phyloP scores from a whole-genome alignment of 2,329 filamentous ascomycete genomes.

The Botryosphaeria dothidea region DNA sequence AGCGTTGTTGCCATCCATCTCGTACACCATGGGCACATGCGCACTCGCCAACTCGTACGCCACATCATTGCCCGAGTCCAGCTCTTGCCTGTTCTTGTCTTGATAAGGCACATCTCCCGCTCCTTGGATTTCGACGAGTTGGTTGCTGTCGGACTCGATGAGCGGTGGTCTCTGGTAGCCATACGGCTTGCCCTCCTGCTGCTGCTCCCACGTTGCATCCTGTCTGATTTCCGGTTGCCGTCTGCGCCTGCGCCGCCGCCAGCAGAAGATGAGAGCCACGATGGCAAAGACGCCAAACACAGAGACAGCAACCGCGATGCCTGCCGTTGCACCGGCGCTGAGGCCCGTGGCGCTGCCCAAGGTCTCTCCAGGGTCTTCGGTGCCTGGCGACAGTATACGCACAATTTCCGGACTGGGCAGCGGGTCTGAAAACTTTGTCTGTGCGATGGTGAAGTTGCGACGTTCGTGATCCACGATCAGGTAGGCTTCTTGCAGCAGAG shows the following conservation, averaged over 20 bases:
- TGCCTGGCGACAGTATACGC: neutral
- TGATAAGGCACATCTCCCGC: neutral
- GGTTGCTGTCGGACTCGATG: neutral
- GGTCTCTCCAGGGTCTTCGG: neutral
- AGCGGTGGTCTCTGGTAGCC: neutral
- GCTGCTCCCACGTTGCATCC: neutral
- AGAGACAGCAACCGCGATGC: slow-evolving; percentile 5
- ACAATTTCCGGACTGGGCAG: neutral
- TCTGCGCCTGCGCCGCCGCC: neutral
- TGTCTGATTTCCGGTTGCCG: neutral
- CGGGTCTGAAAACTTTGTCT: slow-evolving; percentile 4
- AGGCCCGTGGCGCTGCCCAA: neutral
- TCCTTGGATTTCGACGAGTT: neutral
- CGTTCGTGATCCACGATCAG: slow-evolving; percentile 40
- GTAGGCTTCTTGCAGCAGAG: slow-evolving; percentile 41
- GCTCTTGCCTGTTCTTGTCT: neutral
- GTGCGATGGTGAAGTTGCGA: slow-evolving; percentile 30
- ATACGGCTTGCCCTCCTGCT: neutral
- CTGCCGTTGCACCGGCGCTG: slow-evolving; percentile 4
- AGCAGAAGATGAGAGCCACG: slow-evolving; percentile 11
- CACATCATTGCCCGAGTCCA: neutral
- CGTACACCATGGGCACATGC: slow-evolving; percentile 8
- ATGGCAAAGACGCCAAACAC: neutral
- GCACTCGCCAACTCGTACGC: slow-evolving; percentile 1
- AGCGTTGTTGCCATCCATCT: neutral